Base-by-base conservation (phyloP, 345 rosid species). In the Carallia brachiata region DNA sequence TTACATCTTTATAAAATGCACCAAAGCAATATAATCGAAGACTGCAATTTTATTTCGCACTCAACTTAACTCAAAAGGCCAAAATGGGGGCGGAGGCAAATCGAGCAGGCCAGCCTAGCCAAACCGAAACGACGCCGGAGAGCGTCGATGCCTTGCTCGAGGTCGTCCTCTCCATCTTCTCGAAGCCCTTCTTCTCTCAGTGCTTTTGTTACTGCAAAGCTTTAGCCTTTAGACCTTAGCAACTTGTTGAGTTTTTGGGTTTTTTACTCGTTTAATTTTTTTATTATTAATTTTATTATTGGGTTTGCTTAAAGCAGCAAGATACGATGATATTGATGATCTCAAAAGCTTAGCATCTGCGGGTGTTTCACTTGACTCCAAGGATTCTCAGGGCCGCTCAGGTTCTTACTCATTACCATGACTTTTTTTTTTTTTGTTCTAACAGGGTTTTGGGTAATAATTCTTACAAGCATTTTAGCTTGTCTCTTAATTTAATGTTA, bases 361-460 rank as follows among this genome's bases (percentile, higher is more conserved):
- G 36, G 99, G 99, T 10, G 79, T 90, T 73, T 77, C 90, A 76
- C 90, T 95, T 32, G 76, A 82, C 70, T 90, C 97, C 39, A 89
- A 87, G 73, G 99, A 95, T 72, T 87, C 92, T 30, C 78, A 83
- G 67, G 97, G 99, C 74, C 87, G 93, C 44, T 86, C 99, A 70
- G 96, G 97, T 90, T 31, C n/a, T 37, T 27, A 2, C 52, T 4
- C 54, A 23, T 16, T 31, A 7, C 30, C 7, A 18, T 34, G 3
- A n/a, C n/a, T 59, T 39, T 3, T 23, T 23, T 23, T 23, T 23
- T 23, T 23, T 30, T 6, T 44, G 16, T 44, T 44, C 2, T 2
- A 44, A 44, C 50, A 0, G 17, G 50, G 50, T 44, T 12, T 13
- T 44, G 16, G 50, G 17, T 12, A 4, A 44, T 44, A 10, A 12